phyloP scores from a whole-genome alignment of 108 stramenopile species.

The Nitzschia sp. region DNA sequence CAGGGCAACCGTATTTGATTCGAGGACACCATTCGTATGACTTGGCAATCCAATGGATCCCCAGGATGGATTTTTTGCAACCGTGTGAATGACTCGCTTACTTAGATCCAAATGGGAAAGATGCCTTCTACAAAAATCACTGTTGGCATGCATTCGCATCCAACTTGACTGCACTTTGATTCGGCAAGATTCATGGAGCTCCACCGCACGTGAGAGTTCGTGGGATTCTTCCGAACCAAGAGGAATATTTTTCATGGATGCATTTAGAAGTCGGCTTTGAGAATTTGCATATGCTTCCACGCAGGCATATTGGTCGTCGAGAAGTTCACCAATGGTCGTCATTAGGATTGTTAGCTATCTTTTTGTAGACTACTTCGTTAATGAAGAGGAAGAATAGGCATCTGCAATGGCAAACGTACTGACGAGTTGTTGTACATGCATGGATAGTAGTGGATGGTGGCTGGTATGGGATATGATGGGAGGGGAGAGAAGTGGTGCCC shows the following conservation, averaged over 20 bases:
- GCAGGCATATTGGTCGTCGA: slow-evolving; percentile 26
- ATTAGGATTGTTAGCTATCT: no score
- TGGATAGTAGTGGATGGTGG: no score
- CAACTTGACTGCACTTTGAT: slow-evolving; percentile 5
- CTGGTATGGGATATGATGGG: no score
- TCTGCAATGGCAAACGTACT: no score
- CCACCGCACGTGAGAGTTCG: not conserved
- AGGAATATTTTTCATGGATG: not conserved
- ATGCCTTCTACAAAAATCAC: not conserved
- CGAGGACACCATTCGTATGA: slow-evolving; percentile 2
- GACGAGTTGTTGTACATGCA: no score
- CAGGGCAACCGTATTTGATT: slow-evolving; percentile 32
- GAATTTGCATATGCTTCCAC: slow-evolving; percentile 36
- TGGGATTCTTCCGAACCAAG: not conserved
- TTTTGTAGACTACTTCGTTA: no score
- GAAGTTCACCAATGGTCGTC: no score
- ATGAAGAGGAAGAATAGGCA: no score
- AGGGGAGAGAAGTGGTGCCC: no score
- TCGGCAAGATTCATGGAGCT: not conserved
- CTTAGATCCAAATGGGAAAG: slow-evolving; percentile 16
- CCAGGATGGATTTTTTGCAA: slow-evolving; percentile 25
- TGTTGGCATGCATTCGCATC: not conserved
- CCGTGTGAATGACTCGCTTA: slow-evolving; percentile 20
- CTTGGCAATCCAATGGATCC: slow-evolving; percentile 25
- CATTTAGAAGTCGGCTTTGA: slow-evolving; percentile 30